Base-by-base conservation (phyloP, 768 basidiomycete genomes). In the Mycena rebaudengoi region DNA sequence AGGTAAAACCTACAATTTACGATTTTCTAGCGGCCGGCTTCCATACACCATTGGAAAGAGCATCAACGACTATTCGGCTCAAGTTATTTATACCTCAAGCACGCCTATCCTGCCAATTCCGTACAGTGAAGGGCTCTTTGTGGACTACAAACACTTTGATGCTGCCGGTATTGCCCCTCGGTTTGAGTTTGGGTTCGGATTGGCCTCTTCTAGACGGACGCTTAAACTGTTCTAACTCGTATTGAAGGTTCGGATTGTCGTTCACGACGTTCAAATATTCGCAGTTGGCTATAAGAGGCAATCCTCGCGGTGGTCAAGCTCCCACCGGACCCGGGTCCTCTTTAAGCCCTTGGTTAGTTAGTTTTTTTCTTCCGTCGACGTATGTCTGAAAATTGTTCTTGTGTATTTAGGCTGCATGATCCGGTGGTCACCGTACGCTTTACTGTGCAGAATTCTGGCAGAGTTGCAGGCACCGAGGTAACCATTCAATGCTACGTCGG, bases 111-210 rank as follows among this genome's bases (percentile, higher is more conserved):
- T 82, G 21, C 80, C 82, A 55, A 83, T 91, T 60, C 79, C 83
- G 11, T 90, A 91, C 70, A 81, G 70, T 33, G 89, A 90, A 69
- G 85, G 86, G 6, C 64, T 88, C 6, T 82, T 83, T 62, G 78
- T 88, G 53, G 86, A 86, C 65, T 87, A 88, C 68, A 77, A 84
- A 21, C 79, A 82, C 71, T 87, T 88, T 63, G 86, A 88, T 64
- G 74, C 76, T 32, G 73, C 79, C 40, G 79, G 75, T 44, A 79
- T 85, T 50, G 70, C 77, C 8, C 84, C 83, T 13, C 75, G 82
- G 50, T 85, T 79, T 66, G 82, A 82, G 68, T 85, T 81, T 60
- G 83, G 80, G 33, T 89, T 80, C 72, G n/a, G n/a, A n/a, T n/a
- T n/a, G n/a, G n/a, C n/a, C n/a, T n/a, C n/a, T n/a, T n/a, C n/a